Evolutionary conservation across 2,329 filamentous ascomycete genomes (phyloP).

Genomic region (Aspergillus sp.): DNA sequence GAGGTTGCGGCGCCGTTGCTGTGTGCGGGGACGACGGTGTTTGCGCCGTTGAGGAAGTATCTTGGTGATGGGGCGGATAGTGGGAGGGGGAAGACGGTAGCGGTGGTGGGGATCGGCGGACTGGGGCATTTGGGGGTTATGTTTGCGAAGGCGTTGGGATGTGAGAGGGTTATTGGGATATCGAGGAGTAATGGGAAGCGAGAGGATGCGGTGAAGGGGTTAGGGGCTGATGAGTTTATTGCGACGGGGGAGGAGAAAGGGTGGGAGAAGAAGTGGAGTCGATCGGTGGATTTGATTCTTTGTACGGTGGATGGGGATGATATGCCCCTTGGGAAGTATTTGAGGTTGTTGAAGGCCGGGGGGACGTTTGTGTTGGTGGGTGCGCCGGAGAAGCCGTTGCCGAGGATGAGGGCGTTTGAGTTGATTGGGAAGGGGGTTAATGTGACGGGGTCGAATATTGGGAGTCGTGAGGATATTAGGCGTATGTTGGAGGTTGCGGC

Average conservation of each 20-base stretch:
- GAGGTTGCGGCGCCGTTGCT: slow-evolving; percentile 68
- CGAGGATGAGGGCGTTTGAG: slow-evolving; percentile 58
- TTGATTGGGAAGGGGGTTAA: slow-evolving; percentile 60
- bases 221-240: slow-evolving; percentile 60
- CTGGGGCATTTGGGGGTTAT: slow-evolving; percentile 73
- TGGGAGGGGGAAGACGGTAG: slow-evolving; percentile 71
- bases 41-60: slow-evolving; percentile 66
- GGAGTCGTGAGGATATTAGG: slow-evolving; percentile 45
- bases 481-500: slow-evolving; percentile 48
- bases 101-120: slow-evolving; percentile 71
- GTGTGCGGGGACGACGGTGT: slow-evolving; percentile 76
- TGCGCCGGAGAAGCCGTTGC: slow-evolving; percentile 61
- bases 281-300: slow-evolving; percentile 58
- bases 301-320: slow-evolving; percentile 60
- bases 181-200: slow-evolving; percentile 55
- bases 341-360: slow-evolving; percentile 60
- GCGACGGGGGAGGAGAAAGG: slow-evolving; percentile 59
- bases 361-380: slow-evolving; percentile 69
- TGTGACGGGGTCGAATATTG: slow-evolving; percentile 53
- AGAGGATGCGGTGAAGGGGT: slow-evolving; percentile 50
- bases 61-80: slow-evolving; percentile 43
- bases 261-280: slow-evolving; percentile 54
- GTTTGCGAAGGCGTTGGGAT: slow-evolving; percentile 70
- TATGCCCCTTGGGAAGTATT: slow-evolving; percentile 66
- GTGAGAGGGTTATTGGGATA: slow-evolving; percentile 62